These are phyloP conservation scores for Canavalia ensiformis DNA, from an alignment of 306 rosid genomes.

Conservation along the genomic window DNA sequence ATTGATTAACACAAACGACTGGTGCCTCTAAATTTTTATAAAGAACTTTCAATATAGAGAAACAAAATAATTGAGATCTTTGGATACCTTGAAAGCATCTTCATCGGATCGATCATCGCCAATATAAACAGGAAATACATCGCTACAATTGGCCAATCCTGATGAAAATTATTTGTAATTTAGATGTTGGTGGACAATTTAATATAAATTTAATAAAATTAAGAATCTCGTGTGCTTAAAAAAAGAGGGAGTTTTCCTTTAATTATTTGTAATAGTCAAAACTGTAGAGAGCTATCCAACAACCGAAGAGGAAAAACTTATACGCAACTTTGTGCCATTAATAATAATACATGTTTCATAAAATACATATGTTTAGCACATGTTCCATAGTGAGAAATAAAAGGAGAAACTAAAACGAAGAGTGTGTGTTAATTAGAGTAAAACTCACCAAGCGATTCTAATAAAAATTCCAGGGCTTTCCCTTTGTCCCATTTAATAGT, in stretches of 20 bases:
- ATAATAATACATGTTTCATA: conserved; percentile 14
- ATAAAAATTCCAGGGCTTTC: conserved; percentile 83
- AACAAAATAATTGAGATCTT: conserved; percentile 20
- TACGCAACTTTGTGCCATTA: background rate
- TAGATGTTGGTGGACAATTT: conserved; percentile 26
- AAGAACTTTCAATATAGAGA: background rate
- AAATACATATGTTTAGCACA: conserved; percentile 28
- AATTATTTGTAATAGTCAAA: conserved; percentile 5
- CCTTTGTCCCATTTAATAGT: conserved; percentile 96
- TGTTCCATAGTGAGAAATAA: background rate
- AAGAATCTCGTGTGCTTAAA: background rate
- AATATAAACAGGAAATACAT: conserved; percentile 86
- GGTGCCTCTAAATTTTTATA: background rate
- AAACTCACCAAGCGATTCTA: conserved; percentile 86
- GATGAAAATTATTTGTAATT: conserved; percentile 36
- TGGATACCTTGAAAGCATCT: conserved; percentile 93
- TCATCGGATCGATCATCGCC: conserved; percentile 91
- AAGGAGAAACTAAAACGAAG: background rate
- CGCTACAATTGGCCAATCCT: conserved; percentile 78
- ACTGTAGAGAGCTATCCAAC: background rate
- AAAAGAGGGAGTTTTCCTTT: conserved; percentile 13
- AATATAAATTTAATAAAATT: background rate
- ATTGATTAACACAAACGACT: background rate
- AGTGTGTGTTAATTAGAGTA: too few relatives aligned
- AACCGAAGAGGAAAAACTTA: background rate